Percentiles rank a stretch among this genome's conserved stretches.
Conservation (phyloP, 495 filamentous ascomycete species). For the Xylaria scruposa region DNA sequence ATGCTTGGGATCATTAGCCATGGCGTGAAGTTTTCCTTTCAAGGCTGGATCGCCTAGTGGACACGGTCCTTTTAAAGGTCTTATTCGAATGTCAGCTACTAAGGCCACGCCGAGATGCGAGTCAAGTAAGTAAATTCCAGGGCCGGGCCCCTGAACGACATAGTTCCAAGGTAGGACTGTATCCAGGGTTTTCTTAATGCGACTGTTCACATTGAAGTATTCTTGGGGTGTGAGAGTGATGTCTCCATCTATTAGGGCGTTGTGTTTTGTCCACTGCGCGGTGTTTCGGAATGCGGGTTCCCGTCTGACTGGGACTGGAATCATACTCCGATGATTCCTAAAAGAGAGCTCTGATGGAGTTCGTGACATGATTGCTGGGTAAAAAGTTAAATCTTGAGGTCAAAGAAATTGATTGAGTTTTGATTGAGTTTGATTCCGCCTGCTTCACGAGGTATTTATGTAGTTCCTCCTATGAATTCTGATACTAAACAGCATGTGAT, state of each 20-base stretch:
- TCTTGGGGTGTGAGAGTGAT: slow-evolving; percentile 16
- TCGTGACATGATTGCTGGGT: background rate
- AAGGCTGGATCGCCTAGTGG: background rate
- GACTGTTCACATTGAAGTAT: slow-evolving; percentile 30
- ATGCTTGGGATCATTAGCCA: slow-evolving; percentile 9
- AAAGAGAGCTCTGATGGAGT: background rate
- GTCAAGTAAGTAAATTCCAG: slow-evolving; percentile 28
- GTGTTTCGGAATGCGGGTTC: background rate
- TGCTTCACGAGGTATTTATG: background rate
- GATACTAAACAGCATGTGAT: background rate
- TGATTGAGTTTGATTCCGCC: background rate
- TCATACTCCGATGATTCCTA: background rate
- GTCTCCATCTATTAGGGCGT: slow-evolving; percentile 12
- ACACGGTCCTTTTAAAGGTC: background rate
- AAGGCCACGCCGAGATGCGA: slow-evolving; percentile 25
- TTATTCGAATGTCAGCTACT: slow-evolving; percentile 9
- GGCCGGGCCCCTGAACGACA: slow-evolving; percentile 27
- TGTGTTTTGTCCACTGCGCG: slow-evolving; percentile 19
- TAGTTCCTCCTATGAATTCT: background rate
- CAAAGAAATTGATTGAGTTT: background rate
- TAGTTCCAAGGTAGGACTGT: slow-evolving; percentile 11
- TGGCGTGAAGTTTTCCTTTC: background rate
- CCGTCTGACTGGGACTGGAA: background rate
- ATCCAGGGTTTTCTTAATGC: slow-evolving; percentile 30
- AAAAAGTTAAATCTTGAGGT: background rate